Base-by-base conservation (phyloP, 2,329 filamentous ascomycete genomes). In the Epichloe brachyelytri region DNA sequence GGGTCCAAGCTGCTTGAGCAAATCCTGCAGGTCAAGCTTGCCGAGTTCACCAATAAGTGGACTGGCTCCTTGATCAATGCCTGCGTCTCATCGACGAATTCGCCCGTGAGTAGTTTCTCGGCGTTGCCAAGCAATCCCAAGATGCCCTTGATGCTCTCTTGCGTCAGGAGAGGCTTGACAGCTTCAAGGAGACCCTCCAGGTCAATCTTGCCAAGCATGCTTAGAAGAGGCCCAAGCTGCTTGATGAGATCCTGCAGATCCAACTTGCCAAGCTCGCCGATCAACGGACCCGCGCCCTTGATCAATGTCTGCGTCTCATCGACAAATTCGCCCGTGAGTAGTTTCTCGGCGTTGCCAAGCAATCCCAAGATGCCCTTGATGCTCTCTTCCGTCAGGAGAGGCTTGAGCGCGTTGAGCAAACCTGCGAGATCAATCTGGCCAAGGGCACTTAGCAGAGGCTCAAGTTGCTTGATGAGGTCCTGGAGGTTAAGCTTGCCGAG, bases 351-450 rank as follows among this genome's bases (percentile, higher is more conserved):
- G 33, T 65, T 66, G 6, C 55, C 57, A 0, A 64, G 49, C 0
- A 69, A 51, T 7, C 62, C 56, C 14, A 69, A 54, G 22, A 68
- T 60, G 5, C 64, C 63, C 33, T 59, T 55, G 45, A 67, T 58
- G 1, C 56, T 58, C 4, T 63, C 54, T 4, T 59, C 43, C 0
- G 62, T 62, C 15, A 66, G 56, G 0, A 66, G 51, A 0, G 63
- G 64, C 0, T 51, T 50, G 1, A 65, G 33, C 0, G 63, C 51
- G 15, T 57, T 54, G 6, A 68, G 41, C 1, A 69, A 26, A 3
- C 60, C 58, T 6, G 60, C 56, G 0, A 68, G 57, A 36, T 68
- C 64, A 12, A 68, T 55, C 55, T 67, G 59, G 10, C 57, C 52
- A 5, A 68, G 53, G 17, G 59, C 57, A 14, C 59, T 59, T 12